phyloP scores from a whole-genome alignment of 495 filamentous ascomycete species.

The Aspergillus steynii region DNA sequence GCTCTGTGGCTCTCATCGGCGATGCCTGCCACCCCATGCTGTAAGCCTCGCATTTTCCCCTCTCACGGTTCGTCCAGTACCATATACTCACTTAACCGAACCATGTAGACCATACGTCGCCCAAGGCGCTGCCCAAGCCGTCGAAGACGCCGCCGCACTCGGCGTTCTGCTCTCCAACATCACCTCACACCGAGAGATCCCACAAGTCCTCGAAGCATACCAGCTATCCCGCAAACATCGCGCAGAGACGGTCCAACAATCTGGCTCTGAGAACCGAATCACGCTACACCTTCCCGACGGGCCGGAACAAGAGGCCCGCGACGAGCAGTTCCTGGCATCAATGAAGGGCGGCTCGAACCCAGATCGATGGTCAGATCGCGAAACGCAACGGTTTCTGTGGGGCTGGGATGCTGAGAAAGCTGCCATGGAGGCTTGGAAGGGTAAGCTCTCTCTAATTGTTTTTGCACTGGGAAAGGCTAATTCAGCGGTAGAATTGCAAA shows the following conservation, averaged over 20 bases:
- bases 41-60: constrained; percentile 17
- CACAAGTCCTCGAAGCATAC: constrained; percentile 45
- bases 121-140: constrained; percentile 54
- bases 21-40: constrained; percentile 72
- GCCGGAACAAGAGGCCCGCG: constrained; percentile 49
- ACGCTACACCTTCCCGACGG: constrained; percentile 58
- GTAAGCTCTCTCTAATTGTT: constrained; percentile 23
- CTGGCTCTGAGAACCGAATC: constrained; percentile 50
- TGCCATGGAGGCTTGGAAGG: constrained; percentile 42
- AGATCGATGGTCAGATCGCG: constrained; percentile 52
- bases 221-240: constrained; percentile 50
- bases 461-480: background rate
- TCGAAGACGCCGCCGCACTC: constrained; percentile 57
- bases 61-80: background rate
- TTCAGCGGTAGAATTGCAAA: background rate
- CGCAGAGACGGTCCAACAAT: constrained; percentile 51
- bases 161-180: constrained; percentile 48
- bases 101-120: constrained; percentile 40
- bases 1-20: constrained; percentile 62
- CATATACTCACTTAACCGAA: background rate
- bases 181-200: constrained; percentile 37
- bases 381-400: constrained; percentile 47
- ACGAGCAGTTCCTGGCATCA: constrained; percentile 43
- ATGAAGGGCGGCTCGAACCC: constrained; percentile 38
- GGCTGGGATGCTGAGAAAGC: constrained; percentile 50